phyloP scores from a whole-genome alignment of 1,284 basidiomycete species.

The Rhodotorula sp. region DNA sequence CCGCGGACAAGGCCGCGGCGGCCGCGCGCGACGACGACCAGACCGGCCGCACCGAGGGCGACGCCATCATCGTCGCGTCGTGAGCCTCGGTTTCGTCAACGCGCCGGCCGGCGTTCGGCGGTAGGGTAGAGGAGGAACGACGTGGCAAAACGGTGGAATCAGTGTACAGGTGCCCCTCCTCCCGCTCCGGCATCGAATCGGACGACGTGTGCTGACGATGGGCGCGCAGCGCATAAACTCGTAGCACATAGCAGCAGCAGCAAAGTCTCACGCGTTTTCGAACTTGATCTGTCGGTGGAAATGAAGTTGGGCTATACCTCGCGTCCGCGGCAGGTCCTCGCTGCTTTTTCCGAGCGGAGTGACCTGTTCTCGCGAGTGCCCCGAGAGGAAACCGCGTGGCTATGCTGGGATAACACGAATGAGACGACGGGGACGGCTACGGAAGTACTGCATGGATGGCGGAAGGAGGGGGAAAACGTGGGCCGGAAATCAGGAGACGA shows the following conservation, averaged over 20 bases:
- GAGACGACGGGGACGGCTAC: not conserved
- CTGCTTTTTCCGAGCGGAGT: too few species aligned
- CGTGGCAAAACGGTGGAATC: too few species aligned
- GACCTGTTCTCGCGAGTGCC: too few species aligned
- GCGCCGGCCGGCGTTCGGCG: too few species aligned
- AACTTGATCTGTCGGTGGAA: not conserved
- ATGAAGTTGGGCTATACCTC: not conserved
- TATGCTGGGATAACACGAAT: not conserved
- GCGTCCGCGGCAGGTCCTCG: too few species aligned
- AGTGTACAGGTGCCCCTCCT: slow-evolving; percentile 12
- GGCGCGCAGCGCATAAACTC: not conserved
- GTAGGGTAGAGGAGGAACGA: too few species aligned
- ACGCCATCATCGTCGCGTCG: slow-evolving; percentile 37
- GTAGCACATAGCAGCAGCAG: not conserved
- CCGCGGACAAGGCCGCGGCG: not conserved
- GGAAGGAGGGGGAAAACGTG: not conserved
- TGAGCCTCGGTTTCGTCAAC: not conserved
- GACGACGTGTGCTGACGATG: not conserved
- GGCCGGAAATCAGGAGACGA: slow-evolving; percentile 6
- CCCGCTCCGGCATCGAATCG: not conserved
- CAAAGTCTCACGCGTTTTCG: not conserved
- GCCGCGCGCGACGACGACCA: not conserved
- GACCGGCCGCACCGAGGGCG: slow-evolving; percentile 16
- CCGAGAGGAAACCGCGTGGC: not conserved
- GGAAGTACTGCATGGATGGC: not conserved